Evolutionary conservation across 73 alveolate genomes (phyloP), one percentile per base, ranked within the genome.

Genomic region (Paramecium primaurelia): DNA sequence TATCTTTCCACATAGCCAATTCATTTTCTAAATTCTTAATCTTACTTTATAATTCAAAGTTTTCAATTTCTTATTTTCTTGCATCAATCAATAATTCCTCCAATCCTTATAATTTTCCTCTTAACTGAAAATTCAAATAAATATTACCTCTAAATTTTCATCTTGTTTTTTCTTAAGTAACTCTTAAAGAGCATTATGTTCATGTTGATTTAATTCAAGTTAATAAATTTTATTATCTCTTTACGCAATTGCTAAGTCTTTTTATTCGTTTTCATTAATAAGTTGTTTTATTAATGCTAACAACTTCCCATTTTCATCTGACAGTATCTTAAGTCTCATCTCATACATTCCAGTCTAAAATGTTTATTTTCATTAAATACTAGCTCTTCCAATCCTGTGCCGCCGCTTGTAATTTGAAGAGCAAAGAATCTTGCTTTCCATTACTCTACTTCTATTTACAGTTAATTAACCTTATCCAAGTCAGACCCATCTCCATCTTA

Each of bases 361-460:
- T 14, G 11, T 34, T 11, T 32, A 32, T 28, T 28, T 14, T 54
- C 69, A 54, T 12, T 64, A 64, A 12, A 25, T 64, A 64, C 84
- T 14, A 64, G 47, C 9, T 64, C 84, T 64, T 64, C 84, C 47
- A 64, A 64, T 34, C 84, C 84, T 64, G 84, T 25, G 10, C 84
- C 84, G 4, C 84, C 84, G 28, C 84, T 64, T 64, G 84, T 64
- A 11, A 32, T 64, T 64, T 64, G 8, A 32, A 64, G 84, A 12
- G 84, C 84, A 64, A 64, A 64, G 84, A 64, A 64, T 34, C 84
- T 64, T 64, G 84, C 84, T 36, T 64, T 64, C 84, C 84, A 64
- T 34, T 64, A 34, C 49, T 64, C 84, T 1, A 64, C 84, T 34
- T 64, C 84, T 64, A 64, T 64, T 64, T 34, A 14, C 28, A 64